A percentile compares a stretch with the other conserved stretches of the same genome.
These are phyloP conservation scores for Arabidopsis suecica DNA, from an alignment of 345 rosid genomes.

Conservation along the genomic window DNA sequence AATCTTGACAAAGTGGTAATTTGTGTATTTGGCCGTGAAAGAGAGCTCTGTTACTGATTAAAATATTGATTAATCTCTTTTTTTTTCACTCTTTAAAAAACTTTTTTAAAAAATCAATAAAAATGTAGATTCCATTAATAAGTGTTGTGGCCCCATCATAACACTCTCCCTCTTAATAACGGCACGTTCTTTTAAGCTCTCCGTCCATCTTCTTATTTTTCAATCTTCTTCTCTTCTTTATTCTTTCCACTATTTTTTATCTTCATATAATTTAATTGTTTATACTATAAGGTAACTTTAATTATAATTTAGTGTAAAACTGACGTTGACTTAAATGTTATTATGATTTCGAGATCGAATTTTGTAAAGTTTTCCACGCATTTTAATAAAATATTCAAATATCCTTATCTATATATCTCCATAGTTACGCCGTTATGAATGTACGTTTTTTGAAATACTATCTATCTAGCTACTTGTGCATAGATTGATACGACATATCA, in stretches of 20 bases:
- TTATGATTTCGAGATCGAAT: not conserved
- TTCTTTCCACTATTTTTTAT: not conserved
- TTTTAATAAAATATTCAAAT: not conserved
- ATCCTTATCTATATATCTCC: not conserved
- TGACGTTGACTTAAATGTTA: not conserved
- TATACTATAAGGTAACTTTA: not conserved
- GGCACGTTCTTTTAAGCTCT: slow-evolving; percentile 41
- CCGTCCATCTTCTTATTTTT: slow-evolving; percentile 31
- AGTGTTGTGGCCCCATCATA: slow-evolving; percentile 28
- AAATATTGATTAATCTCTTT: not conserved
- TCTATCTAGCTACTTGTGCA: not conserved
- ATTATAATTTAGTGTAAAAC: not conserved
- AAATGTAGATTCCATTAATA: slow-evolving; percentile 29
- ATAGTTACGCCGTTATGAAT: not conserved
- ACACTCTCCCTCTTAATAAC: slow-evolving; percentile 35
- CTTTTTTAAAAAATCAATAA: not conserved
- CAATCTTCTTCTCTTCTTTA: not conserved
- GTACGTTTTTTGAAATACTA: not conserved
- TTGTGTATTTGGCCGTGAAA: slow-evolving; percentile 39
- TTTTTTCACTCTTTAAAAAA: not conserved
- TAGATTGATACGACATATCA: not conserved
- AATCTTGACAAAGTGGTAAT: slow-evolving; percentile 40
- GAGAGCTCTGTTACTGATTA: slow-evolving; percentile 23
- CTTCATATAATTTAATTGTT: not conserved
- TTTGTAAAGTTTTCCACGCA: not conserved